phyloP scores from a whole-genome alignment of 768 basidiomycete genomes.

The Termitomyces sp. region DNA sequence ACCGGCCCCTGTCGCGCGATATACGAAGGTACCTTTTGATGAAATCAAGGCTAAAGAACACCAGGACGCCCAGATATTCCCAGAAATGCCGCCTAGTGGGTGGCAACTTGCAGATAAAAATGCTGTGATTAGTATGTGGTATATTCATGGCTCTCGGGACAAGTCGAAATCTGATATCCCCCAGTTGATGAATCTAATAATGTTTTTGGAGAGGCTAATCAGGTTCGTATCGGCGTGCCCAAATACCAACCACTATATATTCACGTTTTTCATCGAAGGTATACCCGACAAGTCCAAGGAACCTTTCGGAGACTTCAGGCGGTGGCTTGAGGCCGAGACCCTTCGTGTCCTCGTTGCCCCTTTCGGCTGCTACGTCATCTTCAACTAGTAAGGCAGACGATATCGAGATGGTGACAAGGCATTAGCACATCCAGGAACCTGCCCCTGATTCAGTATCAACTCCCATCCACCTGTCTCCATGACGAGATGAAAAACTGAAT shows the following conservation, averaged over 20 bases:
- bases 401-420: slow-evolving; percentile 31
- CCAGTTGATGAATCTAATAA: slow-evolving; percentile 36
- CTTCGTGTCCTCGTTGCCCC: slow-evolving; percentile 12
- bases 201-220: slow-evolving; percentile 40
- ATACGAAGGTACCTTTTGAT: slow-evolving; percentile 76
- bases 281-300: slow-evolving; percentile 14
- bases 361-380: slow-evolving; percentile 9
- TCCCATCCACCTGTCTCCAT: no score
- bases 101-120: slow-evolving; percentile 54
- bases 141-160: slow-evolving; percentile 1
- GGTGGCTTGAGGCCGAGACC: slow-evolving; percentile 1
- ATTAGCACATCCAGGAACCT: slow-evolving; percentile 9
- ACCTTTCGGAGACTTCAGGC: slow-evolving; percentile 1
- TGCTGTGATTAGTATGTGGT: slow-evolving; percentile 41
- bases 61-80: slow-evolving; percentile 24
- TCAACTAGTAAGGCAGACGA: slow-evolving; percentile 16
- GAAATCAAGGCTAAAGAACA: slow-evolving; percentile 42
- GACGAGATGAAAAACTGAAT: no score
- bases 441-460: no score
- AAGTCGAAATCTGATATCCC: background rate
- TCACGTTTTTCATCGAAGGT: slow-evolving; percentile 10
- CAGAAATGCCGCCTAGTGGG: slow-evolving; percentile 29
- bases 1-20: slow-evolving; percentile 50
- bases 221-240: slow-evolving; percentile 19
- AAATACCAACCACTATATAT: slow-evolving; percentile 3